Evolutionary conservation across 139 green algal species (phyloP).

Genomic region (Edaphochlamys debaryana): DNA sequence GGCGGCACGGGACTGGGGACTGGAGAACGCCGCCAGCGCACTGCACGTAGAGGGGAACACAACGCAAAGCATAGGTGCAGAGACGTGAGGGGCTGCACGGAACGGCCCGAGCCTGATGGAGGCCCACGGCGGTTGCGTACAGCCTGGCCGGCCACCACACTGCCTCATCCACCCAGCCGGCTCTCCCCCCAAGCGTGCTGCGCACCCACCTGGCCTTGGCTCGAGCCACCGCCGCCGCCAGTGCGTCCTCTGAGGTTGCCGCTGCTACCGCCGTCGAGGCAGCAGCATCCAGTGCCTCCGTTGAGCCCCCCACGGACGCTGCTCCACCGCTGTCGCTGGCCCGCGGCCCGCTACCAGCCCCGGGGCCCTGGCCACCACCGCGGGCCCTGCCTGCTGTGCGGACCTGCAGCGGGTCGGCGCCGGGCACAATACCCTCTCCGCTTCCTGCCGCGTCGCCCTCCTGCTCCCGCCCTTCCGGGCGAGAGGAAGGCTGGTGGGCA

Average conservation of each 20-base stretch:
- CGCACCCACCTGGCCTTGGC: conserved; percentile 3
- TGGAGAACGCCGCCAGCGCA: neutral
- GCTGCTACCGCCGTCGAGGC: neutral
- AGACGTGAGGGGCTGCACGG: neutral
- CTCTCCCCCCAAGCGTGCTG: too few relatives aligned
- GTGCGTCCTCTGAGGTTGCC: neutral
- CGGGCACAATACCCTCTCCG: too few relatives aligned
- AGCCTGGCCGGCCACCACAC: neutral
- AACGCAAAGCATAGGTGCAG: neutral
- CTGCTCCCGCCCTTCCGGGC: too few relatives aligned
- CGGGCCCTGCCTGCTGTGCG: neutral
- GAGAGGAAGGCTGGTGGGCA: too few relatives aligned
- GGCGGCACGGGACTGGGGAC: neutral
- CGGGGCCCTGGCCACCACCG: too few relatives aligned
- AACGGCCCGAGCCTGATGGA: neutral
- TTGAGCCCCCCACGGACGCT: neutral
- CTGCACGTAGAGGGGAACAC: neutral
- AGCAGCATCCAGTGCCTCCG: neutral
- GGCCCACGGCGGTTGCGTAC: neutral
- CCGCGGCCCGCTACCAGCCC: neutral
- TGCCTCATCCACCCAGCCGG: neutral
- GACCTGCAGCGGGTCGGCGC: too few relatives aligned
- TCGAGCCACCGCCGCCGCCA: neutral
- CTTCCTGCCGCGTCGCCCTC: too few relatives aligned
- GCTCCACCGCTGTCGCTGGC: too few relatives aligned